These are phyloP conservation scores for Lepidium africanum DNA, from an alignment of 345 rosid genomes.

Conservation along the genomic window DNA sequence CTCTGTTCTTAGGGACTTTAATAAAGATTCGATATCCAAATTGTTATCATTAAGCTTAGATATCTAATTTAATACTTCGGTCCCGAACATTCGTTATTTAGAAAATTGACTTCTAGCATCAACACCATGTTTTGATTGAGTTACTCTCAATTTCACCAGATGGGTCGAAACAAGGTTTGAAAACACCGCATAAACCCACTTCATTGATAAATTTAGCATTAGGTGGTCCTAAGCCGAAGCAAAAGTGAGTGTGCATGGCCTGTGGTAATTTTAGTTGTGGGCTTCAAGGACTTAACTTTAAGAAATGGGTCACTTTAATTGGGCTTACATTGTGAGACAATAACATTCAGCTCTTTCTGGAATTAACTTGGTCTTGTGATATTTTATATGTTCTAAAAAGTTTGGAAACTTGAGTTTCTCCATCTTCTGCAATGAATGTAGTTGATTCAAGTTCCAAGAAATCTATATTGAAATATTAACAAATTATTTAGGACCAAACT, in stretches of 20 bases:
- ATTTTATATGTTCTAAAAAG: not conserved
- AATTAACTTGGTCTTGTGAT: not conserved
- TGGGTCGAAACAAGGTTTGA: not conserved
- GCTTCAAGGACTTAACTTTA: not conserved
- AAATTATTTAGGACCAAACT: not conserved
- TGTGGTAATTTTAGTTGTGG: not conserved
- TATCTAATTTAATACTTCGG: too few relatives aligned
- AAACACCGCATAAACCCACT: conserved; percentile 1
- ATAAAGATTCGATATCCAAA: too few relatives aligned
- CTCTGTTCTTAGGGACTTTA: too few relatives aligned
- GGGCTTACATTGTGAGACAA: not conserved
- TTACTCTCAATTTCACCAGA: not conserved
- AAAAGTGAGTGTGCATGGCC: not conserved
- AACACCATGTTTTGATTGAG: not conserved
- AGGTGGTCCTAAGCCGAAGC: not conserved
- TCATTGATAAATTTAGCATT: not conserved
- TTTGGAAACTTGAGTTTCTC: not conserved
- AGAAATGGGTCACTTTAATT: not conserved
- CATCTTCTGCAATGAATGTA: conserved; percentile 9
- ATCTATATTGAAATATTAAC: not conserved
- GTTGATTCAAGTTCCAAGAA: conserved; percentile 16
- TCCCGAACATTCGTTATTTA: too few relatives aligned
- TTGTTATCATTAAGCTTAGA: too few relatives aligned
- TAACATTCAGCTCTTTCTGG: not conserved
- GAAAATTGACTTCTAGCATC: too few relatives aligned